A percentile compares a stretch with the other conserved stretches of the same genome.
Conservation (phyloP, 2,329 filamentous ascomycete species). For the Xylaria digitata region DNA sequence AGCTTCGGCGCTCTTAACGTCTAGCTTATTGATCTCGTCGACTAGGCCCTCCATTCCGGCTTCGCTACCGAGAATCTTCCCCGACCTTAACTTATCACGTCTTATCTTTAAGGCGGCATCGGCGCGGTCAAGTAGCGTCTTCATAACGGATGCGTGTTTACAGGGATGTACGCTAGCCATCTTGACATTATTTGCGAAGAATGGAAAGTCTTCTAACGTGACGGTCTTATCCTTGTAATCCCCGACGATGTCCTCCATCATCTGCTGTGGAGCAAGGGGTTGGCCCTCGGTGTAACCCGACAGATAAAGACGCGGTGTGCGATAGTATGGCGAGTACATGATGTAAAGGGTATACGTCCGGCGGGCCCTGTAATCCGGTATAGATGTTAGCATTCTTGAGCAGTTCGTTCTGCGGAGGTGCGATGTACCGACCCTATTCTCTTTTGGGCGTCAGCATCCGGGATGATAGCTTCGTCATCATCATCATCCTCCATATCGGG, state of each 20-base stretch:
- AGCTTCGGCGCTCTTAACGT: conserved; percentile 64
- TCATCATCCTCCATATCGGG: conserved; percentile 99
- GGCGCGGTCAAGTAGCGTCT: conserved; percentile 92
- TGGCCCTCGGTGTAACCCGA: conserved; percentile 88
- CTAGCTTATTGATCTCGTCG: conserved; percentile 78
- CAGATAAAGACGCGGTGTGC: conserved; percentile 93
- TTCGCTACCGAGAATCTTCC: conserved; percentile 62
- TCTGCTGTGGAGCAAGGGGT: conserved; percentile 82
- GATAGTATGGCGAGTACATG: conserved; percentile 96
- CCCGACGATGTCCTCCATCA: conserved; percentile 97
- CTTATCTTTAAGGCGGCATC: conserved; percentile 92
- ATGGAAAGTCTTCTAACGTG: conserved; percentile 96
- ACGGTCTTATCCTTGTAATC: conserved; percentile 99
- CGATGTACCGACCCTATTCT: conserved; percentile 57
- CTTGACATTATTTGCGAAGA: conserved; percentile 90
- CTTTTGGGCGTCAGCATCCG: conserved; percentile 69
- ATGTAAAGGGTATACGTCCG: conserved; percentile 99
- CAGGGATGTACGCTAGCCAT: conserved; percentile 98
- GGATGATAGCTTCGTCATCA: conserved; percentile 95
- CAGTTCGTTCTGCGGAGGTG: conserved; percentile 4
- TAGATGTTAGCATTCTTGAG: conserved; percentile 36
- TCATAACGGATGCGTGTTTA: conserved; percentile 98
- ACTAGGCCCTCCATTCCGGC: conserved; percentile 86
- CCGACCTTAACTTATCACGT: conserved; percentile 79
- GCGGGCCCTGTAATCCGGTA: conserved; percentile 68